Base-by-base conservation (phyloP, 2,329 filamentous ascomycete genomes). In the Phaeosphaeriaceae sp. region DNA sequence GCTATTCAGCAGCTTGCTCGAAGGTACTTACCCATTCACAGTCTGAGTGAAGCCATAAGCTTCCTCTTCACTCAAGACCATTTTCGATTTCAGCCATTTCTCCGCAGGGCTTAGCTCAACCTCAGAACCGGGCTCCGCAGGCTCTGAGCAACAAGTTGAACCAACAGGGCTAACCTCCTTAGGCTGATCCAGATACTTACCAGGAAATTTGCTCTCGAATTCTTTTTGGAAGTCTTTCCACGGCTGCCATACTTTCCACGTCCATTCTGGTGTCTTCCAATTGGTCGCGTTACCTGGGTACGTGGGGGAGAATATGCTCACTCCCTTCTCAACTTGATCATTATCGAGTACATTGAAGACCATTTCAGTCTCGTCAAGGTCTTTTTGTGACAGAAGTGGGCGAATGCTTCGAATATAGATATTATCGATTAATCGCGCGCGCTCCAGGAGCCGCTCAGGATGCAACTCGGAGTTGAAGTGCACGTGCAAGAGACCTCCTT, bases 391-490 rank as follows among this genome's bases (percentile, higher is more conserved):
- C 11, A 69, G 2, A 64, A 91, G 78, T 3, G 84, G 82, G 31
- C 80, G 67, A 36, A 83, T 84, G 76, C 88, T 91, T 56, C 84
- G 86, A 66, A 92, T 88, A 69, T 87, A 91, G 88, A 93, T 91
- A 40, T 71, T 74, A 3, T 50, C 69, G 81, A 88, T 86, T 5
- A 73, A 45, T 11, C 78, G 72, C 61, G 80, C 79, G 80, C 84
- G 63, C 80, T 85, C 64, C 81, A 92, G 80, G 20, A 92, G 79
- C 5, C 87, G 82, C 1, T 80, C 73, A 10, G 89, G 88, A 15
- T 82, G 79, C 4, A 92, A 79, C 59, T 89, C 91, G n/a, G 90
- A 85, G 72, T 92, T 93, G 81, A 91, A 92, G 74, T 93, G 90
- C 22, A 92, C 85, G 73, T 93, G 90, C 22, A 92, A 80, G 70